Percentiles rank a stretch among this genome's conserved stretches.
Evolutionary conservation across 2,329 filamentous ascomycete genomes (phyloP).

Genomic region (Exophiala sp.): DNA sequence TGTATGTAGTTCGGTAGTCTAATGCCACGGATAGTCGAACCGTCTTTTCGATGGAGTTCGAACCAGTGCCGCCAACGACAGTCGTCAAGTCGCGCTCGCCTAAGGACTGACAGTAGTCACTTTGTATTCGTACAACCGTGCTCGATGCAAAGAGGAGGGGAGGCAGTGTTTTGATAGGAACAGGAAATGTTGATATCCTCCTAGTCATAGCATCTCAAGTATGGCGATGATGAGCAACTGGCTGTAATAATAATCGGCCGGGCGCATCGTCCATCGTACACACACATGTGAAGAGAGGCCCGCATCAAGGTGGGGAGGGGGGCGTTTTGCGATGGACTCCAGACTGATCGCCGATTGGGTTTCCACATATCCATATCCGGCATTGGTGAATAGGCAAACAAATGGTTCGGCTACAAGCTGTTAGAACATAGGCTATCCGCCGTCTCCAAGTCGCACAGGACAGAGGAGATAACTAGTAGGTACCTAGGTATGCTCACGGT

Average conservation of each 20-base stretch:
- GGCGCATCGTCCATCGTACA: not conserved
- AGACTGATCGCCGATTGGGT: not conserved
- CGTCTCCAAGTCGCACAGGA: not conserved
- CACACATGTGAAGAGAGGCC: not conserved
- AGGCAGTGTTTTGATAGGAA: no score
- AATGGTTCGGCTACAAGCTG: not conserved
- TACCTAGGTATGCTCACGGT: not conserved
- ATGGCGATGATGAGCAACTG: not conserved
- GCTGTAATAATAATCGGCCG: not conserved
- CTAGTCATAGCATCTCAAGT: not conserved
- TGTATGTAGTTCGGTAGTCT: not conserved
- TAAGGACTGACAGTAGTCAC: not conserved
- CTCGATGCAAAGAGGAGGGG: not conserved
- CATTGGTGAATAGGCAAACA: not conserved
- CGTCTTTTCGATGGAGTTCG: not conserved
- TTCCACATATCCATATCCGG: not conserved
- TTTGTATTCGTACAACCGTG: not conserved
- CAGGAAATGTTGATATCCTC: not conserved
- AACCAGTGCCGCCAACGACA: not conserved
- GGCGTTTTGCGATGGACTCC: not conserved
- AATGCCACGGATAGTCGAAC: not conserved
- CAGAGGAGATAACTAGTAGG: no score
- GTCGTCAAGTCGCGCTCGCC: not conserved
- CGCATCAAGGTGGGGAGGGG: not conserved
- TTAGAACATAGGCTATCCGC: not conserved